Conservation (phyloP, 2,329 filamentous ascomycete species). For the Paraconiothyrium brasiliense region DNA sequence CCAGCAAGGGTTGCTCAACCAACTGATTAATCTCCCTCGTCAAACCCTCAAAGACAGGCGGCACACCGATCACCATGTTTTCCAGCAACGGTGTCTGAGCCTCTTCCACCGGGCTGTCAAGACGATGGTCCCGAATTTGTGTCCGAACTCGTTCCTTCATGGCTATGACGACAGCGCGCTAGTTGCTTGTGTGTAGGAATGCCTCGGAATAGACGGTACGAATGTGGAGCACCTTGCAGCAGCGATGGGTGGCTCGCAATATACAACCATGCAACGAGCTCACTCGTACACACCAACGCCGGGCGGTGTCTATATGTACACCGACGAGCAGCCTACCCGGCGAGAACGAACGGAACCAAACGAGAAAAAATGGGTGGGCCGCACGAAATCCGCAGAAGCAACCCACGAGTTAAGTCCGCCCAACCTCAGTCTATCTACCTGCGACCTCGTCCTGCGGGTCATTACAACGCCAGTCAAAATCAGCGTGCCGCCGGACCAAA, state of each 20-base stretch:
- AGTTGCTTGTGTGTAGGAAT: not conserved
- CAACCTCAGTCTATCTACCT: not conserved
- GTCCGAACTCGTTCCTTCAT: not conserved
- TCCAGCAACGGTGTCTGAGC: slow-evolving; percentile 46
- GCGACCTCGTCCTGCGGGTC: not conserved
- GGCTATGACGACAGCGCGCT: slow-evolving; percentile 5
- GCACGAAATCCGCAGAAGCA: slow-evolving; percentile 5
- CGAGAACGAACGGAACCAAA: not conserved
- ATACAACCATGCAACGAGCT: not conserved
- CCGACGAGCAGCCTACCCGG: not conserved
- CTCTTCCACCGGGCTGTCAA: slow-evolving; percentile 34
- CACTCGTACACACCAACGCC: not conserved
- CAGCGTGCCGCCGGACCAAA: slow-evolving; percentile 2
- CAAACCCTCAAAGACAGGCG: slow-evolving; percentile 47
- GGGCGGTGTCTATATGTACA: not conserved
- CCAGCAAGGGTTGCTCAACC: slow-evolving; percentile 45
- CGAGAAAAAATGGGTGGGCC: slow-evolving; percentile 1
- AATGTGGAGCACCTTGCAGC: not conserved
- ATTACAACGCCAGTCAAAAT: not conserved
- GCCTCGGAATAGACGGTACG: not conserved
- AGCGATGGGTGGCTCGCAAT: not conserved
- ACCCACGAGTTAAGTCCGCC: not conserved
- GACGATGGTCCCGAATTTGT: not conserved
- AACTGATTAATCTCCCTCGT: slow-evolving; percentile 46
- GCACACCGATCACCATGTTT: slow-evolving; percentile 49